Evolutionary conservation across 2,329 filamentous ascomycete genomes (phyloP), one percentile per base, ranked within the genome.

Genomic region (Pestalotiopsis sp.): DNA sequence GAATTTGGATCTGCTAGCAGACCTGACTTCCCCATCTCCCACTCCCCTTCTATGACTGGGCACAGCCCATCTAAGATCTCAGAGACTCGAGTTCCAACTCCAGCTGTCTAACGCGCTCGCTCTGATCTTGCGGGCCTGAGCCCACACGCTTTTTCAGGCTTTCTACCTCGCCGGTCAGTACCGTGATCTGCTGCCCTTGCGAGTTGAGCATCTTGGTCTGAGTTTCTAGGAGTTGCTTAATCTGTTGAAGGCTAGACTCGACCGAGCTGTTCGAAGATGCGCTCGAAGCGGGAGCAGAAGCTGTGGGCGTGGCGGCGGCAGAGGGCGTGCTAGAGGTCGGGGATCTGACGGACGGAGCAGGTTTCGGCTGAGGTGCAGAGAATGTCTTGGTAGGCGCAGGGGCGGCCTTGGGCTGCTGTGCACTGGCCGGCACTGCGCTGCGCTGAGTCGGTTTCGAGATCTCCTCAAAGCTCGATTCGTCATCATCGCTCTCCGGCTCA

Each of bases 391-490:
- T 78, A 13, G 78, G 77, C 5, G 73, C 73, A 38, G 71, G 66
- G 3, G 73, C 70, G 59, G 71, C 74, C 9, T 73, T 67, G 23
- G 23, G 57, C 57, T n/a, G 17, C 66, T 76, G 76, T 38, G 77
- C 73, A 38, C 66, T 76, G 68, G 76, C 71, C 49, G 78, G 76
- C 41, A 72, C 68, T 58, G 81, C 75, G 25, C 82, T 82, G 61
- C 92, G 91, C 74, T 93, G 91, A 12, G 88, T 82, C 23, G 93
- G 93, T 77, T 93, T 94, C 39, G 91, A 81, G 39, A 96, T 87
- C 77, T 97, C 94, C 77, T 98, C 95, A 73, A 98, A 98, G 81
- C 91, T 93, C 1, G 93, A 95, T 36, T 88, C 86, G 68, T 93
- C 91, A 61, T 91, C 89, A 25, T 82, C 76, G 31, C 90, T 76